Base-by-base conservation (phyloP, 495 filamentous ascomycete genomes). In the Xylaria flabelliformis region DNA sequence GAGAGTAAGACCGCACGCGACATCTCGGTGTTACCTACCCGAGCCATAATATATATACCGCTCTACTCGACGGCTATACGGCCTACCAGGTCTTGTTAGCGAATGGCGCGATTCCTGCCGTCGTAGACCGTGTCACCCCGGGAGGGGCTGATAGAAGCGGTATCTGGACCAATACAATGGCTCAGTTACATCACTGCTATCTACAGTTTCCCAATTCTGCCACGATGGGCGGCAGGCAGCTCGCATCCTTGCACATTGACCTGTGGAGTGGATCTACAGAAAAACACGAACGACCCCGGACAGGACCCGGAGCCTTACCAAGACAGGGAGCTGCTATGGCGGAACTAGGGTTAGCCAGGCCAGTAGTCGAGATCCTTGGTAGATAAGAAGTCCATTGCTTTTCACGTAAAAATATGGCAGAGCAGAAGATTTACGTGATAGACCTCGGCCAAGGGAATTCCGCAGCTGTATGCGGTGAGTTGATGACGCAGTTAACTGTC, bases 271-370 rank as follows among this genome's bases (percentile, higher is more conserved):
- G 73, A 68, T 65, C 62, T 53, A 12, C 56, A 10, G 72, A 24
- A 36, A 36, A 67, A 42, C 21, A 53, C 44, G 61, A 29, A 50
- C 63, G 32, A 64, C n/a, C 21, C 59, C 21, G 50, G 58, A 67
- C 42, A 24, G 7, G 50, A 17, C 15, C 50, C 21, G 41, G 64
- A 68, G 53, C 17, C 63, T 71, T 73, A 56, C 75, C 71, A 41
- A 71, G 71, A 78, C 69, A 72, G 76, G 76, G 50, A 76, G 74
- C 64, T 72, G 58, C 29, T 19, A 78, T 66, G 72, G 8, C n/a
- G 32, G 0, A 17, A 34, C 39, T 13, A 26, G 17, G 34, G 24
- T 29, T 63, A 55, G 36, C 12, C 1, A 19, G 64, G 48, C 26
- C 7, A 21, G 7, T 39, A 24, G 64, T 34, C 36, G 48, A 10